phyloP scores from a whole-genome alignment of 1,139 yeast genomes.

The Geotrichum histeridarum region DNA sequence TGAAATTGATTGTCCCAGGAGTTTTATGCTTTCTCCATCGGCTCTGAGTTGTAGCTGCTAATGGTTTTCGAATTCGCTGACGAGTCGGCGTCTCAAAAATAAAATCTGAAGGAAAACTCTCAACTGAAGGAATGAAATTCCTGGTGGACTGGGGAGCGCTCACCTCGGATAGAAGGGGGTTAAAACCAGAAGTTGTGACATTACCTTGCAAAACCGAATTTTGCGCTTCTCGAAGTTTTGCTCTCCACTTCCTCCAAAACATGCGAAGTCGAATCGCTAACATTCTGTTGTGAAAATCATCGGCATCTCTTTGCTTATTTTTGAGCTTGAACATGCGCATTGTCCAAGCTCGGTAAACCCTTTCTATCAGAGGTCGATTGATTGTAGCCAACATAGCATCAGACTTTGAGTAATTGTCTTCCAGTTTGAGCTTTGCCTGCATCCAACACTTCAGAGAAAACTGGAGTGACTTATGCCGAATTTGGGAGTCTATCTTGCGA shows the following conservation, averaged over 20 bases:
- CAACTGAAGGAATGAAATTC: not conserved
- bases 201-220: not conserved
- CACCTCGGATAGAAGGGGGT: not conserved
- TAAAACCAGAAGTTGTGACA: not conserved
- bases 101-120: not conserved
- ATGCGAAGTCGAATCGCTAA: slow-evolving; percentile 22
- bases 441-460: slow-evolving; percentile 2
- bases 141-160: not conserved
- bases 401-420: not conserved
- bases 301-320: slow-evolving; percentile 26
- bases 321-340: slow-evolving; percentile 25
- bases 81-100: slow-evolving; percentile 10
- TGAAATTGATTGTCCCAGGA: not conserved
- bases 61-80: not conserved
- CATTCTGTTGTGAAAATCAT: slow-evolving; percentile 23
- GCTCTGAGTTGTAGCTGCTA: slow-evolving; percentile 7
- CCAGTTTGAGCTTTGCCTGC: not conserved
- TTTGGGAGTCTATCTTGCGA: not conserved
- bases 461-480: not conserved
- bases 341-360: slow-evolving; percentile 26
- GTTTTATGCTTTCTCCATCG: slow-evolving; percentile 12
- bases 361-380: slow-evolving; percentile 17
- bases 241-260: slow-evolving; percentile 26
- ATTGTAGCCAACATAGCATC: not conserved
- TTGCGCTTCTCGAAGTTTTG: not conserved